Base-by-base conservation (phyloP, 768 basidiomycete species). In the Termitomyces sp. region DNA sequence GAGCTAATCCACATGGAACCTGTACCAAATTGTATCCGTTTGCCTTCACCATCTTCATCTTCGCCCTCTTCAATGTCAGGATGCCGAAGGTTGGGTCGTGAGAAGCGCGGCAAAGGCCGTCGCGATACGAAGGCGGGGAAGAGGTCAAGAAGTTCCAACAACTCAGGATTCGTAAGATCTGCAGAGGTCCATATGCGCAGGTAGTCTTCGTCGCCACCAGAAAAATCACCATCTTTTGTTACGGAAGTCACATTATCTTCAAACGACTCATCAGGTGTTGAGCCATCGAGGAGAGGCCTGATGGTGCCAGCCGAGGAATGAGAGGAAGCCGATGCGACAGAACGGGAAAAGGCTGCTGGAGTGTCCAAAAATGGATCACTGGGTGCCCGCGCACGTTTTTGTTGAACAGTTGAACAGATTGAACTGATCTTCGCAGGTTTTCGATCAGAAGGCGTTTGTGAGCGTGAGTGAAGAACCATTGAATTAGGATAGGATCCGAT, bases 361-460 rank as follows among this genome's bases (percentile, higher is more conserved):
- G 87, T 85, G 64, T 92, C 90, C 60, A 88, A 71, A 70, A 92
- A 92, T 57, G 90, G 89, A 68, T 90, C 89, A 63, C 86, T 88
- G 6, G 90, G 83, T 54, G 88, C 88, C 64, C 88, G 80, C 10
- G 83, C 77, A 64, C 88, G 87, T 67, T 85, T 88, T 45, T 79
- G 76, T 54, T 78, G 75, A 46, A 79, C 70, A 54, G 72, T 76
- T 64, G 79, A 68, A 58, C 77, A 70, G 30, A 74, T 76, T 65
- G 79, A 68, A 57, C 77, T 70, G 32, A 74, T 70, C 61, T 78
- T 69, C 54, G 73, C 69, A 13, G 74, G 67, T 60, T 77, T 77
- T 65, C 74, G 68, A 65, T 72, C 63, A 66, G 74, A 69, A 63
- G 79, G 72, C 24, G 82, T 70, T 3, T 81, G 80, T 36, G 85